A percentile compares a stretch with the other conserved stretches of the same genome.
These are phyloP conservation scores for Calonectria ilicicola DNA, from an alignment of 2,329 filamentous ascomycete species.

Conservation along the genomic window DNA sequence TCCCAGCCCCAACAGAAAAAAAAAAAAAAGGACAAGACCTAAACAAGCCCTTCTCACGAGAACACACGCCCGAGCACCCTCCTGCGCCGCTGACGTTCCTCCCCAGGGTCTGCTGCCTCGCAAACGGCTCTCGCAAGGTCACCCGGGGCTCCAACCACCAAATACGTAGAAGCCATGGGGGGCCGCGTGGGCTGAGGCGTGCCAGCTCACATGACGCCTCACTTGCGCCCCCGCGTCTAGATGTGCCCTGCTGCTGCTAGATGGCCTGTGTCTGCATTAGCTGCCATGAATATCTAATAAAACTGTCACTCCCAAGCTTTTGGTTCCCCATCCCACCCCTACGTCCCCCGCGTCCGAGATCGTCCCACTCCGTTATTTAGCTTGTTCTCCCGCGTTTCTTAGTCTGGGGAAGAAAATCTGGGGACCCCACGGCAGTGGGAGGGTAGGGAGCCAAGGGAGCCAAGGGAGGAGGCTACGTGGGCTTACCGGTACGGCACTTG, in stretches of 20 bases:
- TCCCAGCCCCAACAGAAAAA: slow-evolving; percentile 2
- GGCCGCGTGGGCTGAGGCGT: slow-evolving; percentile 16
- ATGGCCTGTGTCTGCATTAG: background rate
- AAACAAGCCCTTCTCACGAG: background rate
- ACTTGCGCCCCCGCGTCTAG: slow-evolving; percentile 4
- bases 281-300: background rate
- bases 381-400: slow-evolving; percentile 5
- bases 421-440: background rate
- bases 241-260: background rate
- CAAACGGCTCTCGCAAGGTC: background rate
- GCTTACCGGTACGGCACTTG: slow-evolving; percentile 8
- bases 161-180: background rate
- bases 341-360: background rate
- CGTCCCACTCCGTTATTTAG: background rate
- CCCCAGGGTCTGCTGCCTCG: slow-evolving; percentile 2
- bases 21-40: background rate
- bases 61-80: background rate
- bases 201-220: slow-evolving; percentile 36
- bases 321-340: background rate
- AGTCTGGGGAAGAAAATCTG: slow-evolving; percentile 13
- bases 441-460: background rate
- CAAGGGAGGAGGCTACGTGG: background rate
- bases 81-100: slow-evolving; percentile 2
- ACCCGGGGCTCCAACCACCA: slow-evolving; percentile 1
- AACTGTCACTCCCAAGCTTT: background rate